Evolutionary conservation across 164 flowering plant species (phyloP).

Genomic region (Echeveria elegans): DNA sequence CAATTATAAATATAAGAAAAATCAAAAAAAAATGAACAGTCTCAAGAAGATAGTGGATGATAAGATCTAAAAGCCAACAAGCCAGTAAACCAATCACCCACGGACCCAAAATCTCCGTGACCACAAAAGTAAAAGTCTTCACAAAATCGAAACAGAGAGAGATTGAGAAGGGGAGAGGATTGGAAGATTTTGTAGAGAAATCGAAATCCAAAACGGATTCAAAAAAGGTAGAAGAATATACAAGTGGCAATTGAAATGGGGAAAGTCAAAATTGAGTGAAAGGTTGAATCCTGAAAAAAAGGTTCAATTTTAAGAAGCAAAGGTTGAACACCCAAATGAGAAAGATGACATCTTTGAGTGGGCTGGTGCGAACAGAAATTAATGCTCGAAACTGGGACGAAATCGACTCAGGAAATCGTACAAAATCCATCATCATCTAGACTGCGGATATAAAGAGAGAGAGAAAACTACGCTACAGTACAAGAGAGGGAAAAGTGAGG

Average conservation of each 20-base stretch:
- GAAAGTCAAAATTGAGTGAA: background rate
- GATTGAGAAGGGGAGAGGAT: background rate
- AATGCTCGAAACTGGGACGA: background rate
- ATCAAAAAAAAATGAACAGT: background rate
- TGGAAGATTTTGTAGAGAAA: background rate
- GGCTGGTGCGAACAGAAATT: background rate
- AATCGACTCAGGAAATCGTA: background rate
- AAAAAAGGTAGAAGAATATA: background rate
- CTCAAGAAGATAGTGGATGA: background rate
- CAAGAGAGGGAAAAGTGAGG: background rate
- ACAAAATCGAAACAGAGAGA: too few relatives aligned
- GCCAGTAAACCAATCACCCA: background rate
- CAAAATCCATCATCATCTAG: too few relatives aligned
- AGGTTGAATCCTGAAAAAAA: background rate
- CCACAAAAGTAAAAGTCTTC: too few relatives aligned
- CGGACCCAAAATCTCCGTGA: background rate
- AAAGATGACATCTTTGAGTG: background rate
- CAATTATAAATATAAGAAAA: background rate
- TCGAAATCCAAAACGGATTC: background rate
- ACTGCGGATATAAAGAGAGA: too few relatives aligned
- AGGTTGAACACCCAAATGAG: background rate
- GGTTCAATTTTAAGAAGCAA: background rate
- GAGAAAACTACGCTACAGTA: too few relatives aligned
- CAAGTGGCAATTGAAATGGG: background rate
- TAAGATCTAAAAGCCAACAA: background rate